These are phyloP conservation scores for Macrocybe gigantea DNA, from an alignment of 768 basidiomycete species.

Conservation along the genomic window DNA sequence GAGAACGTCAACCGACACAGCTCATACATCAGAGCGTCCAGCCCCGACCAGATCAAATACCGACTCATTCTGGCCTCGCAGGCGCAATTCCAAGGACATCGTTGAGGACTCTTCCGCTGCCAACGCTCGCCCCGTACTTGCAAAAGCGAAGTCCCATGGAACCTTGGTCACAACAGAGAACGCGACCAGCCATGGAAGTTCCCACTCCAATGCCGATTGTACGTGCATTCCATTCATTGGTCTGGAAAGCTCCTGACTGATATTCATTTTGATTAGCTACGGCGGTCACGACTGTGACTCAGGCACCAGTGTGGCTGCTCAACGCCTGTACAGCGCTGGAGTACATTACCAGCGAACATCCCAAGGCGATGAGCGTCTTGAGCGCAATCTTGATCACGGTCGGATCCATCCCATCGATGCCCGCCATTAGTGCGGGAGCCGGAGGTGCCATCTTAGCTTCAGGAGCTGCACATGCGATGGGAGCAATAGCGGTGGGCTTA, in stretches of 20 bases:
- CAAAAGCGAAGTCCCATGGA: conserved; percentile 20
- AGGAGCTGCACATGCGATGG: conserved; percentile 70
- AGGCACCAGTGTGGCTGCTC: conserved; percentile 71
- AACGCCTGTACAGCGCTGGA: conserved; percentile 75
- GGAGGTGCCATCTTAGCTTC: conserved; percentile 72
- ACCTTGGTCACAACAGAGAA: conserved; percentile 6
- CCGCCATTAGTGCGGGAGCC: conserved; percentile 60
- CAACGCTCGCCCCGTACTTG: conserved; percentile 20
- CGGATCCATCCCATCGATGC: conserved; percentile 68
- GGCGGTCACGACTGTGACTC: conserved; percentile 38
- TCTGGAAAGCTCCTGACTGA: background rate
- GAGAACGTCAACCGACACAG: no score
- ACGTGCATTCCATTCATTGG: no score
- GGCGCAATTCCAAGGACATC: conserved; percentile 17
- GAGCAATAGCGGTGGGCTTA: conserved; percentile 72
- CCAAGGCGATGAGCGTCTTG: conserved; percentile 65
- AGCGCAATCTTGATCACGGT: conserved; percentile 78
- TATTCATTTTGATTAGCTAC: conserved; percentile 2
- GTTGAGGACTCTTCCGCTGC: conserved; percentile 12
- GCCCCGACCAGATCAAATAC: conserved; percentile 11
- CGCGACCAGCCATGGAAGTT: conserved; percentile 5
- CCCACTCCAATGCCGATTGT: conserved; percentile 8
- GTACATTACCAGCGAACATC: conserved; percentile 69
- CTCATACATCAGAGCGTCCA: background rate
- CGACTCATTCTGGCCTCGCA: conserved; percentile 17